Base-by-base conservation (phyloP, 1,284 basidiomycete genomes). In the Irpex sp. region DNA sequence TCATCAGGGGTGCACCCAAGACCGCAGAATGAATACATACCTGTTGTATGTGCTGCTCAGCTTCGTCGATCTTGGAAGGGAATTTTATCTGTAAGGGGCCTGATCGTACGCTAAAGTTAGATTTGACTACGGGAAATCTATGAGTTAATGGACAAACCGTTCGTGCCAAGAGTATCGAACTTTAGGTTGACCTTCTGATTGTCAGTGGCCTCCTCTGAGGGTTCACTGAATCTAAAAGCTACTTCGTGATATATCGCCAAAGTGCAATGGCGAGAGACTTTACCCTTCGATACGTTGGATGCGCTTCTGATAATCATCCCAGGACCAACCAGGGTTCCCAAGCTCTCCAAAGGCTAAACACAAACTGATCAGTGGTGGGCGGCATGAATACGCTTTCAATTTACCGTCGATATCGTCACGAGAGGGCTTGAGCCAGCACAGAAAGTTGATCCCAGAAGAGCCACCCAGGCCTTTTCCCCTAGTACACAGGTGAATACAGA, bases 271-370 rank as follows among this genome's bases (percentile, higher is more conserved):
- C 18, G 12, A 42, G 21, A n/a, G 5, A 14, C 42, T 63, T 21
- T 53, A 65, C 64, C 64, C 62, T 53, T 65, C 64, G 2, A 57
- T 36, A 10, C 54, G 52, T 0, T 45, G 16, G 7, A 64, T 37
- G n/a, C 39, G 39, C 10, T 56, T 16, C 33, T 63, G 37, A 49
- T 60, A 60, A 12, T 45, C 60, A 14, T 59, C 47, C 65, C 65
- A 66, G 58, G 62, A 64, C 63, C 63, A 66, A 6, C 65, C 65
- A 19, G 63, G 61, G 51, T 66, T 66, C 0, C 64, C 64, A 9
- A 66, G 63, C 19, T 19, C 28, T 53, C 63, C 64, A n/a, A 64
- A 56, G 19, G 63, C 64, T 65, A 48, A 5, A 42, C 8, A 21
- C 3, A 14, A 8, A 36, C 33, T 14, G 18, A 21, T 19, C 16